Evolutionary conservation across 2,329 filamentous ascomycete species (phyloP).

Genomic region (Fusarium torreyae): DNA sequence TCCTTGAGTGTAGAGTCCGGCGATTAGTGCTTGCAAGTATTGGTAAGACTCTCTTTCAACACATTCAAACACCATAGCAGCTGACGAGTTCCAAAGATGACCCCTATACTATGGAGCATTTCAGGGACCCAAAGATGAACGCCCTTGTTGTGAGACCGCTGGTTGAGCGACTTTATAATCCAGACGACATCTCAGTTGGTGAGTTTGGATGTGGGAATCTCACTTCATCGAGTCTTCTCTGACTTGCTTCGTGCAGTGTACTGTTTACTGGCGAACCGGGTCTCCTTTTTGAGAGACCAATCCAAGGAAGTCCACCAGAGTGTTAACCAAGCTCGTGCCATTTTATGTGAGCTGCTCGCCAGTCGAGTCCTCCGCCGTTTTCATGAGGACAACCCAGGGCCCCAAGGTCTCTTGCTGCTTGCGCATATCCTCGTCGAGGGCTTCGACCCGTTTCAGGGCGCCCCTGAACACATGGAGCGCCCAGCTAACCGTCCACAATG

Average conservation of each 20-base stretch:
- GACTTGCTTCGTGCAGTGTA: constrained; percentile 66
- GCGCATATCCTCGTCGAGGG: constrained; percentile 79
- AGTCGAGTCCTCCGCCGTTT: constrained; percentile 76
- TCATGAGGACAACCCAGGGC: constrained; percentile 76
- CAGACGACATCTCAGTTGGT: constrained; percentile 75
- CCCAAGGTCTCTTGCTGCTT: constrained; percentile 73
- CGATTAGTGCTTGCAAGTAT: constrained; percentile 50
- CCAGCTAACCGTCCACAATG: constrained; percentile 61
- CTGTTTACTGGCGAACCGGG: constrained; percentile 78
- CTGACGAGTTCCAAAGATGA: constrained; percentile 54
- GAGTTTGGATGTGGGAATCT: constrained; percentile 39
- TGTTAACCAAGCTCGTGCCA: constrained; percentile 77
- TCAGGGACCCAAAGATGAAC: constrained; percentile 78
- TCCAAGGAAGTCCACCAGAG: constrained; percentile 76
- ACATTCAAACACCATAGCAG: background rate
- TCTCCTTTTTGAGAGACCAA: constrained; percentile 79
- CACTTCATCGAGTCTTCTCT: constrained; percentile 1
- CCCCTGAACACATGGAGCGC: constrained; percentile 70
- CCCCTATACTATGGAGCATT: constrained; percentile 69
- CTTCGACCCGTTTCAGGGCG: constrained; percentile 80
- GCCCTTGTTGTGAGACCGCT: constrained; percentile 75
- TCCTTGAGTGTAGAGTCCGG: constrained; percentile 49
- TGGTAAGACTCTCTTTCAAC: constrained; percentile 31
- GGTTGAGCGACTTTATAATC: constrained; percentile 77
- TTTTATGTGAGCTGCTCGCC: constrained; percentile 78